phyloP scores from a whole-genome alignment of 2,329 filamentous ascomycete species.

The Bipolaris zeicola region DNA sequence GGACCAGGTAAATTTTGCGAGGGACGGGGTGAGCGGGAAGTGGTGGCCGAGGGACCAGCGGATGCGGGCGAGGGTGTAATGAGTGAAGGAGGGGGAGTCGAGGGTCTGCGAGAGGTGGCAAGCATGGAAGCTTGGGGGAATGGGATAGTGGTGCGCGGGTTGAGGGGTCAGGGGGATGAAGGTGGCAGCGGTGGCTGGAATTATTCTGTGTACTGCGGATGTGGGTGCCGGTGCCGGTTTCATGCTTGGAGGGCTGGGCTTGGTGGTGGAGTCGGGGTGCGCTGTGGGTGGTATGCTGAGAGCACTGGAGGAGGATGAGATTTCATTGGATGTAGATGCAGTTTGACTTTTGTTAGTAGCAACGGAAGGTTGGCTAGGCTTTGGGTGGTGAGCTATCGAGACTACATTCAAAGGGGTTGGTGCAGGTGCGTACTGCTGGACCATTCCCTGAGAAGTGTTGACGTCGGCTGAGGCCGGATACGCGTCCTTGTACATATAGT shows the following conservation, averaged over 20 bases:
- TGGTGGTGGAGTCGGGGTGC: too few relatives aligned
- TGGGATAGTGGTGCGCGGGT: too few relatives aligned
- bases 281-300: not conserved
- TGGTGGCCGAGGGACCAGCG: slow-evolving; percentile 13
- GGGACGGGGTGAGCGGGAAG: slow-evolving; percentile 16
- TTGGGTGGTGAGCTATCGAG: not conserved
- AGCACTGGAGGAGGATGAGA: not conserved
- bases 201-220: too few relatives aligned
- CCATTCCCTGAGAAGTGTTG: not conserved
- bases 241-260: too few relatives aligned
- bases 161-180: too few relatives aligned
- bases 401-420: not conserved
- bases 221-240: too few relatives aligned
- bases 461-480: slow-evolving; percentile 16
- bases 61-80: slow-evolving; percentile 20
- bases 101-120: slow-evolving; percentile 24
- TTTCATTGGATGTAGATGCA: not conserved
- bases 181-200: too few relatives aligned
- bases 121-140: slow-evolving; percentile 16
- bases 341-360: not conserved
- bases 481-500: slow-evolving; percentile 27
- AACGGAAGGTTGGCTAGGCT: not conserved
- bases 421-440: not conserved
- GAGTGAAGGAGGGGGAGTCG: slow-evolving; percentile 18
- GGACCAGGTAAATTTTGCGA: slow-evolving; percentile 22